Conservation (phyloP, 768 basidiomycete species). For the Mycena leptocephala region DNA sequence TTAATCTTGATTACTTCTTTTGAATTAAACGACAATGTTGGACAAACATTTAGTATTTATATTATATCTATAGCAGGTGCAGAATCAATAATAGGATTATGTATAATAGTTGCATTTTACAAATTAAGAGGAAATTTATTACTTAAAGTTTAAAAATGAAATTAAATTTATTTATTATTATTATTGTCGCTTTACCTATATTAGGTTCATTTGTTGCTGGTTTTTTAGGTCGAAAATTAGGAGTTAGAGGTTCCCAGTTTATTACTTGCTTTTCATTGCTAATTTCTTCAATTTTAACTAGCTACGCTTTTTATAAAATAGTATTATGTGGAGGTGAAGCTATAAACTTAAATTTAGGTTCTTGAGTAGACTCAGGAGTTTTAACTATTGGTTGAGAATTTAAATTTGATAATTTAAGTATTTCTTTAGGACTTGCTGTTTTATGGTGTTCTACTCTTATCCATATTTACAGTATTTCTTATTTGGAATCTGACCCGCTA, state of each 20-base stretch:
- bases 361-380: slow-evolving; percentile 21
- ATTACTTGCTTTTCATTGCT: slow-evolving; percentile 21
- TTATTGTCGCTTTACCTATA: neutral
- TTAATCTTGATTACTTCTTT: slow-evolving; percentile 19
- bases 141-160: slow-evolving; percentile 12
- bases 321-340: slow-evolving; percentile 17
- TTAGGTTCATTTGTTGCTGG: slow-evolving; percentile 24
- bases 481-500: slow-evolving; percentile 4
- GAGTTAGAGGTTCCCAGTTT: slow-evolving; percentile 28
- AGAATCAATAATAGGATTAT: slow-evolving; percentile 21
- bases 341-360: slow-evolving; percentile 26
- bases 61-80: slow-evolving; percentile 28
- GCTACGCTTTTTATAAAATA: slow-evolving; percentile 20
- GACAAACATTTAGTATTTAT: slow-evolving; percentile 34
- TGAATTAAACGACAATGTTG: slow-evolving; percentile 28
- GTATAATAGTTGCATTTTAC: slow-evolving; percentile 17
- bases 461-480: no score
- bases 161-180: slow-evolving; percentile 15
- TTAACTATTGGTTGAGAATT: no score
- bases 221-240: slow-evolving; percentile 31
- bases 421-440: no score
- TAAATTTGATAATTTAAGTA: no score
- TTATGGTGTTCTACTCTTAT: no score
- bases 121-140: slow-evolving; percentile 26
- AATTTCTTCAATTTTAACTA: slow-evolving; percentile 25